Conservation (phyloP, 1,284 basidiomycete species). For the Athelia sp. region DNA sequence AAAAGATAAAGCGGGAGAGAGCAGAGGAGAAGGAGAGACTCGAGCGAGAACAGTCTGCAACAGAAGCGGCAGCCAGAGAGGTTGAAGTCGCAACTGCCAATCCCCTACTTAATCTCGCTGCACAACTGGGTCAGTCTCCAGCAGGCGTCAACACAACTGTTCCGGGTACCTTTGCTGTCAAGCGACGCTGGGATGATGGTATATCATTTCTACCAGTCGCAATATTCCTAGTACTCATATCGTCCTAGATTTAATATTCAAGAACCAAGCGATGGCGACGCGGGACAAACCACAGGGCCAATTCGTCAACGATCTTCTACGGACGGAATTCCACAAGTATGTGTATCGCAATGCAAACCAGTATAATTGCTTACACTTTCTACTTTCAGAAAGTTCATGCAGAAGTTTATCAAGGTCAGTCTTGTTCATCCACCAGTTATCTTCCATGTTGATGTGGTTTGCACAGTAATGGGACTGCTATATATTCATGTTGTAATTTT, state of each 20-base stretch:
- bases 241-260: slow-evolving; percentile 86
- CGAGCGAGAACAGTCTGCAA: slow-evolving; percentile 70
- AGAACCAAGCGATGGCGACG: slow-evolving; percentile 83
- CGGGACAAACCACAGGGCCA: slow-evolving; percentile 65
- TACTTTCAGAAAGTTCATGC: slow-evolving; percentile 65
- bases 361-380: slow-evolving; percentile 9
- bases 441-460: neutral
- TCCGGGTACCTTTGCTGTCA: slow-evolving; percentile 86
- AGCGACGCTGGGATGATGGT: slow-evolving; percentile 94
- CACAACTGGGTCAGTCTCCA: slow-evolving; percentile 73
- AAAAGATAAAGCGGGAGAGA: slow-evolving; percentile 92
- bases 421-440: neutral
- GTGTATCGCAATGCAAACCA: slow-evolving; percentile 22
- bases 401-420: slow-evolving; percentile 69
- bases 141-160: slow-evolving; percentile 67
- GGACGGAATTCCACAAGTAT: slow-evolving; percentile 89
- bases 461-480: neutral
- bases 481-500: slow-evolving; percentile 1
- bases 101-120: slow-evolving; percentile 83
- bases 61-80: slow-evolving; percentile 67
- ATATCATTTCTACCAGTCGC: slow-evolving; percentile 16
- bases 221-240: slow-evolving; percentile 2
- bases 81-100: slow-evolving; percentile 82
- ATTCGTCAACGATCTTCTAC: slow-evolving; percentile 89
- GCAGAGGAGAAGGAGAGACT: slow-evolving; percentile 86